Evolutionary conservation across 108 stramenopile genomes (phyloP), one percentile per base, ranked within the genome.

Genomic region (Cyclotella atomus): DNA sequence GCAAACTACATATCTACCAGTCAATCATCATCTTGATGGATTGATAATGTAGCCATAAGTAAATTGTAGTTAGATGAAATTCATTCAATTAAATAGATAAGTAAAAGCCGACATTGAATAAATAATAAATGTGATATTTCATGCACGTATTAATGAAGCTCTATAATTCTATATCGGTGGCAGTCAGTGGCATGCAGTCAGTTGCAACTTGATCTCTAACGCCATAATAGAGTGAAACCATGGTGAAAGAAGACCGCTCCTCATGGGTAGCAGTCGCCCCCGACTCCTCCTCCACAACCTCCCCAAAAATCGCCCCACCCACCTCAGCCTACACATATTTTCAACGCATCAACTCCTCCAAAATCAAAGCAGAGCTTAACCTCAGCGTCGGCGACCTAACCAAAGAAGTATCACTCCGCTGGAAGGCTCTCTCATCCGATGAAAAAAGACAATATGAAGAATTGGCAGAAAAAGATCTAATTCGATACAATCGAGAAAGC

Each of bases 211-310:
- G n/a, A n/a, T n/a, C n/a, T n/a, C n/a, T n/a, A n/a, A n/a, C n/a
- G n/a, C n/a, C n/a, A n/a, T n/a, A n/a, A n/a, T n/a, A n/a, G n/a
- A n/a, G n/a, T n/a, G n/a, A n/a, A 49, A 73, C 69, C 59, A 89
- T 91, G 88, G 83, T 73, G 45, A 91, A 88, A 73, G 93, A 94
- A 81, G 86, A 91, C 73, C 86, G 91, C 30, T 88, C 88, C 20
- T 70, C 69, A 57, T 95, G 93, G 91, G 93, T 95, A 50, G 93
- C 93, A 24, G 93, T 95, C 41, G 84, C 84, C 21, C 89, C 91
- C 28, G 89, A 95, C 66, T 82, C 82, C 68, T 49, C 82, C 23
- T 19, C 62, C 38, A 46, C 32, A 23, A 57, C 55, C 64, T 45
- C 17, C 29, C n/a, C 32, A 35, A 17, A 45, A 62, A 27, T 23